These are phyloP conservation scores for Hypholoma fasciculare DNA, from an alignment of 768 basidiomycete genomes.

Conservation along the genomic window DNA sequence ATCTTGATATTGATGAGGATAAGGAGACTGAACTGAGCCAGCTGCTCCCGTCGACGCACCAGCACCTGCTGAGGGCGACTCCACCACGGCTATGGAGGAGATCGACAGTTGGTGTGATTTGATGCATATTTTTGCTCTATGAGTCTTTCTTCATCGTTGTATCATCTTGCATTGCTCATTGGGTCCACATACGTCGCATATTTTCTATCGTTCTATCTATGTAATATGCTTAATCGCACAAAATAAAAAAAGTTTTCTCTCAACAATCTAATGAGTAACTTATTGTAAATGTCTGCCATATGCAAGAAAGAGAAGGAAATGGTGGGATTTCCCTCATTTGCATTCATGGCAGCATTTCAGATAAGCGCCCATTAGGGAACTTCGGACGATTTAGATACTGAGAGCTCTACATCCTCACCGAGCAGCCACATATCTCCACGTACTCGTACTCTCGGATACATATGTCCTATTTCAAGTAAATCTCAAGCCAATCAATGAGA, in stretches of 20 bases:
- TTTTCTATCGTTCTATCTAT: constrained; percentile 13
- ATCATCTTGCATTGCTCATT: constrained; percentile 29
- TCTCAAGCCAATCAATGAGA: no score
- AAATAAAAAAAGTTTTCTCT: constrained; percentile 7
- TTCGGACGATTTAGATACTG: no score
- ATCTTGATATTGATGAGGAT: constrained; percentile 87
- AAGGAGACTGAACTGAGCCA: constrained; percentile 50
- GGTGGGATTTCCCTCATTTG: no score
- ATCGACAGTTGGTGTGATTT: constrained; percentile 42
- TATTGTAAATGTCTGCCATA: no score
- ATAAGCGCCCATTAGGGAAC: no score
- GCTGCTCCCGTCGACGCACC: constrained; percentile 42
- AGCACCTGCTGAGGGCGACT: constrained; percentile 55
- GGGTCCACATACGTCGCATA: constrained; percentile 12
- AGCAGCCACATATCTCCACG: no score
- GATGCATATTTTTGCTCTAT: constrained; percentile 22
- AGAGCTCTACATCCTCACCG: no score
- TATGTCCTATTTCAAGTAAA: no score
- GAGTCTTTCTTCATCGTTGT: constrained; percentile 26
- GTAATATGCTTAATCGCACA: constrained; percentile 15
- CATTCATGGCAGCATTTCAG: no score
- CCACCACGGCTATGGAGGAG: constrained; percentile 94
- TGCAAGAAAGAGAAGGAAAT: no score
- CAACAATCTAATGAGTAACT: no score
- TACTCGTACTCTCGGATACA: no score